Base-by-base conservation (phyloP, 2,329 filamentous ascomycete species). In the Pyricularia sp. region DNA sequence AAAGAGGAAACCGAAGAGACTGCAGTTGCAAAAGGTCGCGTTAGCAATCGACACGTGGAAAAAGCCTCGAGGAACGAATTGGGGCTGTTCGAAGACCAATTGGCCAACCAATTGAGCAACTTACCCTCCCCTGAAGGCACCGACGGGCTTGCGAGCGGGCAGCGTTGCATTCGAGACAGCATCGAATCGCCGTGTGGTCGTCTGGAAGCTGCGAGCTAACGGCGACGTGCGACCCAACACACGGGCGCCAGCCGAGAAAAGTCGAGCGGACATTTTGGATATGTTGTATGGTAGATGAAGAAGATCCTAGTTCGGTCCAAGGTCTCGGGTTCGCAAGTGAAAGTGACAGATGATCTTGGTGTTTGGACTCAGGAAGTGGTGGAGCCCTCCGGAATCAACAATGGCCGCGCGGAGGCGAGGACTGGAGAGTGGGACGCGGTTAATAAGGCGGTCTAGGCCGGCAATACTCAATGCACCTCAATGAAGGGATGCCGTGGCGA, bases 1-100 rank as follows among this genome's bases (percentile, higher is more conserved):
- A 72, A 95, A 84, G 67, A 98, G 88, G 84, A 98, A 98, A 68
- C 94, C 94, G 75, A 97, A 93, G 70, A 97, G 82, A 70, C 94
- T 97, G 74, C 17, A 23, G 6, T 17, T 17, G 14, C 12, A 31
- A 5, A 4, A 28, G 50, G 25, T 55, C 26, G n/a, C 14, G 66
- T 67, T 61, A 67, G 50, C 50, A 9, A 50, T 7, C 10, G 20
- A 25, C 12, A 66, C 3, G 12, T n/a, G 36, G 55, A 17, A 3
- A 25, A 4, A 26, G 26, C 6, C 66, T 5, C 30, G 7, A 4
- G 3, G 25, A 42, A 23, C 10, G 10, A 28, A 5, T 3, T 23
- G 20, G 14, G 11, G 17, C 31, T 5, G 17, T n/a, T n/a, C n/a
- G 42, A 55, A n/a, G 7, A 12, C 20, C 26, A 63, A 63, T 63